Conservation (phyloP, 2,329 filamentous ascomycete species). For the Monosporascus sp. region DNA sequence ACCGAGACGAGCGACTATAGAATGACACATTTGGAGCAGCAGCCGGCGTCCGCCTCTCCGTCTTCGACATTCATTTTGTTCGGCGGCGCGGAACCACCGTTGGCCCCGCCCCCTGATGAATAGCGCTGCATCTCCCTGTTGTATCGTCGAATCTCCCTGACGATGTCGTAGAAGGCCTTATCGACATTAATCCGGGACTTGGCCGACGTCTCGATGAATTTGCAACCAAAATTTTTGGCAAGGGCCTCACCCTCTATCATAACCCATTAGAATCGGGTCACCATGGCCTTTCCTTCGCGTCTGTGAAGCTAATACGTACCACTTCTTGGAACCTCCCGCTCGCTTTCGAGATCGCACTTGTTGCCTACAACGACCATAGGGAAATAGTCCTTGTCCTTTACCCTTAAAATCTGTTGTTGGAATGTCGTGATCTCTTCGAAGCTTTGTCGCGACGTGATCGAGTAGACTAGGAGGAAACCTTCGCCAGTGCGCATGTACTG, state of each 20-base stretch:
- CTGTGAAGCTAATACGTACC: constrained; percentile 46
- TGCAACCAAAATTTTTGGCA: constrained; percentile 85
- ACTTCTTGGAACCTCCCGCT: constrained; percentile 87
- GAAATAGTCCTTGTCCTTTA: constrained; percentile 99
- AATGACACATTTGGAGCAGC: constrained; percentile 80
- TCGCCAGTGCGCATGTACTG: constrained; percentile 99
- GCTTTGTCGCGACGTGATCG: constrained; percentile 93
- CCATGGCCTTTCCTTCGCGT: not conserved
- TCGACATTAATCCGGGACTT: constrained; percentile 98
- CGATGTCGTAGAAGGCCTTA: constrained; percentile 97
- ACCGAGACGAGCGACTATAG: constrained; percentile 55
- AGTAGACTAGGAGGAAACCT: constrained; percentile 96
- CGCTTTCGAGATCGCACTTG: constrained; percentile 95
- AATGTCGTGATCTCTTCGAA: constrained; percentile 99
- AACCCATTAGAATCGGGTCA: not conserved
- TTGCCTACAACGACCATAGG: constrained; percentile 98
- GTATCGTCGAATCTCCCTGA: constrained; percentile 94
- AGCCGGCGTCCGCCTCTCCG: constrained; percentile 63
- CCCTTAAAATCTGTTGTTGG: constrained; percentile 95
- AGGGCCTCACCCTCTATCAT: constrained; percentile 80
- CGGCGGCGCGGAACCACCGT: constrained; percentile 53
- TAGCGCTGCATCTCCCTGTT: constrained; percentile 97
- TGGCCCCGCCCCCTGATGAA: constrained; percentile 62
- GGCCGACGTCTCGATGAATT: constrained; percentile 98
- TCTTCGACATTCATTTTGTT: constrained; percentile 78